These are phyloP conservation scores for Perilla frutescens DNA, from an alignment of 257 asterid genomes.

Conservation along the genomic window DNA sequence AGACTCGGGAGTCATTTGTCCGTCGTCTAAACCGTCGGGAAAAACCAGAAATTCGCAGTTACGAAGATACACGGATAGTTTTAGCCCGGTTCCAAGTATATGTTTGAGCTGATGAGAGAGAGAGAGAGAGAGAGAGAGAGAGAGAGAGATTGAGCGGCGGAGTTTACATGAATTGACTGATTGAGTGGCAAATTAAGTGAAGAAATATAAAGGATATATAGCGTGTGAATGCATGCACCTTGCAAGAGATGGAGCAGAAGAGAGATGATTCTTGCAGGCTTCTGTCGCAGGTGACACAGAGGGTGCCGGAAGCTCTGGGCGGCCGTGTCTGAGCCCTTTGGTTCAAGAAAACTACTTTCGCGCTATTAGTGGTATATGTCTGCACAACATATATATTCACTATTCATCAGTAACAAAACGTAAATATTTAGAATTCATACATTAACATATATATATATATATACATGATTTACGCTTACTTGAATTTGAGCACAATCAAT, in stretches of 20 bases:
- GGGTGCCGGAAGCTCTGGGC: constrained; percentile 46
- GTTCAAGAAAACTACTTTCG: constrained; percentile 63
- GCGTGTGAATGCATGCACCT: constrained; percentile 50
- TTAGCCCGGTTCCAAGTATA: constrained; percentile 43
- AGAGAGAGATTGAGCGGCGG: too few species aligned
- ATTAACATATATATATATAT: too few species aligned
- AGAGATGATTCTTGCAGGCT: constrained; percentile 50
- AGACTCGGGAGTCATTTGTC: constrained; percentile 72
- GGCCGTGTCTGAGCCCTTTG: constrained; percentile 56
- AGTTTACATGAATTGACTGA: too few species aligned
- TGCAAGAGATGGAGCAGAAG: constrained; percentile 80
- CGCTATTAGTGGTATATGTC: constrained; percentile 59
- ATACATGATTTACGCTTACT: constrained; percentile 39
- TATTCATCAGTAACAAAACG: too few species aligned
- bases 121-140: background rate
- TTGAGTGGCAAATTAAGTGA: too few species aligned
- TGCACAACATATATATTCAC: constrained; percentile 19
- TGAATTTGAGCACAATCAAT: constrained; percentile 76
- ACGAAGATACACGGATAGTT: constrained; percentile 47
- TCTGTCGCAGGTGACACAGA: constrained; percentile 59
- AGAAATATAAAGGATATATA: too few species aligned
- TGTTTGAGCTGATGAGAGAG: constrained; percentile 54
- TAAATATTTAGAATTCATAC: too few species aligned
- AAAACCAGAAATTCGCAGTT: constrained; percentile 46
- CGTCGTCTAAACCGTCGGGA: constrained; percentile 62